Evolutionary conservation across 2,329 filamentous ascomycete genomes (phyloP).

Genomic region (Didymella segeticola): DNA sequence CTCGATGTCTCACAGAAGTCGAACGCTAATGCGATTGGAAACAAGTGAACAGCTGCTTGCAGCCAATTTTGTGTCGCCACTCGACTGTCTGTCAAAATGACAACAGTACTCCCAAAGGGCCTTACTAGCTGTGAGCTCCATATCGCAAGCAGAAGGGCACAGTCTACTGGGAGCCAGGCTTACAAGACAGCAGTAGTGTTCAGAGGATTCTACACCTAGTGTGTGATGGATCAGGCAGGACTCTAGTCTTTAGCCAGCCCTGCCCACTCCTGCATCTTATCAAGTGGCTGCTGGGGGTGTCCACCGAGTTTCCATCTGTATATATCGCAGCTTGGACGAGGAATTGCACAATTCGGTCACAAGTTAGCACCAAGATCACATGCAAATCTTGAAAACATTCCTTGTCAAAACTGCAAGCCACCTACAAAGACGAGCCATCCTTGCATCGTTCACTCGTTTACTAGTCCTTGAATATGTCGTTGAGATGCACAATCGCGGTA

Average conservation of each 20-base stretch:
- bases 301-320: neutral
- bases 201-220: no score
- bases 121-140: no score
- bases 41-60: neutral
- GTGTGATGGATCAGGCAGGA: no score
- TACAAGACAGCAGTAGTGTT: no score
- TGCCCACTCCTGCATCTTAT: no score
- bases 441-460: constrained; percentile 18
- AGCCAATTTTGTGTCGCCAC: no score
- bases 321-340: neutral
- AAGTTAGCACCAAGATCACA: constrained; percentile 4
- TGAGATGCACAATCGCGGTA: constrained; percentile 19
- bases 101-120: no score
- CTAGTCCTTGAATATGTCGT: constrained; percentile 8
- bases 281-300: no score
- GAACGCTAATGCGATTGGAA: neutral
- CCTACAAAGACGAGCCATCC: constrained; percentile 10
- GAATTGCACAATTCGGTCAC: neutral
- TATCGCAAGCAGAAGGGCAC: no score
- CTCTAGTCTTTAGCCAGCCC: no score
- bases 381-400: constrained; percentile 2
- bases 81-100: no score
- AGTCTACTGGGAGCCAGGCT: no score
- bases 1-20: neutral
- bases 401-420: constrained; percentile 9